A percentile compares a stretch with the other conserved stretches of the same genome.
Evolutionary conservation across 345 rosid species (phyloP).

Genomic region (Corchorus capsularis): DNA sequence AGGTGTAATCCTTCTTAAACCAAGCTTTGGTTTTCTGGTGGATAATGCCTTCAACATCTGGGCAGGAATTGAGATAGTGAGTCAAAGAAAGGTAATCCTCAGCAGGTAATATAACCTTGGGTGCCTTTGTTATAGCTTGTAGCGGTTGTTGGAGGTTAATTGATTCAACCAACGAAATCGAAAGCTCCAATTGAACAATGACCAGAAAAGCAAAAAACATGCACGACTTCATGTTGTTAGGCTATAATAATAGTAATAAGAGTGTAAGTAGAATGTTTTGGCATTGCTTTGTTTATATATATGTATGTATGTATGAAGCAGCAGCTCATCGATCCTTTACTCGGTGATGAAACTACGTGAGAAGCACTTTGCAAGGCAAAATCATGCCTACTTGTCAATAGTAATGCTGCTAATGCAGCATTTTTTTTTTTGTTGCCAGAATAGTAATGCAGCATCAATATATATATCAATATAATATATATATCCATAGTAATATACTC

Average conservation of each 20-base stretch:
- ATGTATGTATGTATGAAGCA: neutral
- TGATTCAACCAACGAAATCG: neutral
- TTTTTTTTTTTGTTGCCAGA: too few relatives aligned
- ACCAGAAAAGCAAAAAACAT: neutral
- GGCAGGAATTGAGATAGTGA: constrained; percentile 34
- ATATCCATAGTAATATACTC: too few relatives aligned
- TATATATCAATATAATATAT: too few relatives aligned
- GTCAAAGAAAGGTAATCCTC: constrained; percentile 16
- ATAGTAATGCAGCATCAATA: too few relatives aligned
- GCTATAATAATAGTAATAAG: too few relatives aligned
- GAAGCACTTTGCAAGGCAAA: constrained; percentile 6
- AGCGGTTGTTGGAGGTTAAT: neutral
- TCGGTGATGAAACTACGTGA: constrained; percentile 12
- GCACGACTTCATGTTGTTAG: constrained; percentile 14
- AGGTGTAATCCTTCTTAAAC: constrained; percentile 19
- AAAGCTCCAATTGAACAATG: constrained; percentile 8
- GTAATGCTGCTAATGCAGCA: too few relatives aligned
- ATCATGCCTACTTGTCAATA: neutral
- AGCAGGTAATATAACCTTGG: neutral
- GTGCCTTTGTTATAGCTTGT: neutral
- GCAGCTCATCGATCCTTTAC: neutral
- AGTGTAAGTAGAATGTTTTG: neutral
- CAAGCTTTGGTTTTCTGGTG: constrained; percentile 26
- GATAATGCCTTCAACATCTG: constrained; percentile 37
- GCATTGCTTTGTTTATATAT: neutral